Evolutionary conservation across 140 eudicot genomes (phyloP), one percentile per base, ranked within the genome.

Genomic region (Oenanthe javanica): DNA sequence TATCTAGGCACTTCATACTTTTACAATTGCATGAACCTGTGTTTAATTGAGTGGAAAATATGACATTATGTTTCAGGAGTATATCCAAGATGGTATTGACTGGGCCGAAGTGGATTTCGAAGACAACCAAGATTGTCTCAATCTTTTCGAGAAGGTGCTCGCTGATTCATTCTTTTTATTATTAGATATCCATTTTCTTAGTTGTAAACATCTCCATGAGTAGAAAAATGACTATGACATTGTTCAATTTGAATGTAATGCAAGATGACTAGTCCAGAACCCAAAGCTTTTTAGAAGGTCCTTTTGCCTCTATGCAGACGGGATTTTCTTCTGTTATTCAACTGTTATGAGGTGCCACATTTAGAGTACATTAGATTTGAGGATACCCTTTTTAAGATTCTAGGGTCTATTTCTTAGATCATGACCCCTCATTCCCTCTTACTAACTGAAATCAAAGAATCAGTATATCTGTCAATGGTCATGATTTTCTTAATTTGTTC

Each of bases 81-180:
- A 93, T 81, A 89, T 93, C 66, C 97, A 89, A 85, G 97, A 95
- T 83, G 97, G 99, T 16, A 95, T 95, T 87, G 97, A 95, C 87
- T 95, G 97, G 99, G 86, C 95, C 54, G 92, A 86, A 83, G 97
- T 95, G 76, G 99, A 92, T 66, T 95, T 92, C 80, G 99, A 92
- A 84, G 99, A 95, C 90, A 95, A 95, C 83, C 97, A 95, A 83
- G 92, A 86, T 61, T 95, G 99, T 83, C 90, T 92, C 72, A 89
- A 91, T 87, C 96, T 95, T 67, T 92, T 92, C 79, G 97, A 95
- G 81, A 92, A 92, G 97, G 99, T 94, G 84, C 46, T 82, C 51
- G 51, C 59, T 80, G 16, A 16, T 75, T 61, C 45, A 54, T 4
- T 54, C 31, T 43, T 46, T 21, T 45, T n/a, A 4, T 10, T 43